Evolutionary conservation across 306 rosid genomes (phyloP).

Genomic region (Quercus rubra): DNA sequence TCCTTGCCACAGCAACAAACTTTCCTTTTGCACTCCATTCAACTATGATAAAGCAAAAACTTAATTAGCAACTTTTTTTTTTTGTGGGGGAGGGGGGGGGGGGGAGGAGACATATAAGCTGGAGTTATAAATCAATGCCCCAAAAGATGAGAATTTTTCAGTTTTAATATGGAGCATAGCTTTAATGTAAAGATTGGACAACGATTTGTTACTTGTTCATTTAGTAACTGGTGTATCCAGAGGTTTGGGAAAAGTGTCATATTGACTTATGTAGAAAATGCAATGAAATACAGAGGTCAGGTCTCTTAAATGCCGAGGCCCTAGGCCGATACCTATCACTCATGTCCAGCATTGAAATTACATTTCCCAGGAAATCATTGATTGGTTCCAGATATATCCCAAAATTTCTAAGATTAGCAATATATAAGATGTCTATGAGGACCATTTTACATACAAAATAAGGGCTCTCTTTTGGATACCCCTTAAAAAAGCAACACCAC

Average conservation of each 20-base stretch:
- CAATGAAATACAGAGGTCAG: background rate
- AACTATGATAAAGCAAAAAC: slow-evolving; percentile 39
- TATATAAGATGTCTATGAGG: background rate
- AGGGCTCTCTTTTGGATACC: background rate
- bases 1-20: slow-evolving; percentile 71
- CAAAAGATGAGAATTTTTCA: background rate
- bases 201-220: background rate
- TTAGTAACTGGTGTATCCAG: background rate
- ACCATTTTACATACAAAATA: background rate
- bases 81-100: no score
- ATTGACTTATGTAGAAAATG: background rate
- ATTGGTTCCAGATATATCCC: background rate
- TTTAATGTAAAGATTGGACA: background rate
- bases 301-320: background rate
- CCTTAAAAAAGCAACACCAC: background rate
- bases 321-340: background rate
- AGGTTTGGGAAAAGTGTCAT: background rate
- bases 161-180: background rate
- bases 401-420: background rate
- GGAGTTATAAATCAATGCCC: background rate
- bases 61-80: background rate
- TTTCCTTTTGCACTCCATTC: slow-evolving; percentile 72
- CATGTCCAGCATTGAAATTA: background rate
- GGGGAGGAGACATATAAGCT: background rate
- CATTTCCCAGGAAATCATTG: background rate